Evolutionary conservation across 1,139 yeast species (phyloP).

Genomic region (Kazachstania sp.): DNA sequence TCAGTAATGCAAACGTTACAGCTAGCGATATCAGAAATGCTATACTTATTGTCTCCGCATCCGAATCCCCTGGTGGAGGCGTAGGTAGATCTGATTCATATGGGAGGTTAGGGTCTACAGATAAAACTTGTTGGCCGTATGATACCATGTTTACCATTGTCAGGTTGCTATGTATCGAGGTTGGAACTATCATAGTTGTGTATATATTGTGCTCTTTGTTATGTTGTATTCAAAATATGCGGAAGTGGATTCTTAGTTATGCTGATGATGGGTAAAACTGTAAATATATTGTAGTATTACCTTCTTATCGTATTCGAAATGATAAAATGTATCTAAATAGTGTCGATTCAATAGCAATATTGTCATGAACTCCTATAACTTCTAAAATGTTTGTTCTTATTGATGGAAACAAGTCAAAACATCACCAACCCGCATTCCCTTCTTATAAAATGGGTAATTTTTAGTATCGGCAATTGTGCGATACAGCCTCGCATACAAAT

Average conservation of each 20-base stretch:
- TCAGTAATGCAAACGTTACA: constrained; percentile 34
- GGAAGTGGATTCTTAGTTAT: too few relatives aligned
- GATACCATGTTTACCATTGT: background rate
- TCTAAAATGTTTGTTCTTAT: too few relatives aligned
- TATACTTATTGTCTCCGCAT: constrained; percentile 30
- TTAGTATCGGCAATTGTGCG: background rate
- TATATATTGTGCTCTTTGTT: too few relatives aligned
- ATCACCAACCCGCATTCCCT: background rate
- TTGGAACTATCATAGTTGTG: background rate
- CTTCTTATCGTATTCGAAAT: too few relatives aligned
- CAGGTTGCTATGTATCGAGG: too few relatives aligned
- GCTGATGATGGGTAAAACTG: too few relatives aligned
- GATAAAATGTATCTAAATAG: too few relatives aligned
- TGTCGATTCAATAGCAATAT: too few relatives aligned
- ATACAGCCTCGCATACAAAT: background rate
- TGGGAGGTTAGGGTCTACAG: background rate
- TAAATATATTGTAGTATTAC: too few relatives aligned
- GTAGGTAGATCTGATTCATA: constrained; percentile 1
- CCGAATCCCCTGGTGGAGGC: constrained; percentile 28
- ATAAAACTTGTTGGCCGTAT: background rate
- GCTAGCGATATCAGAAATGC: constrained; percentile 36
- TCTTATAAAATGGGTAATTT: background rate
- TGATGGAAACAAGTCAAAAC: too few relatives aligned
- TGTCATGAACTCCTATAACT: too few relatives aligned
- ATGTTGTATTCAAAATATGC: too few relatives aligned